Evolutionary conservation across 306 rosid genomes (phyloP), one percentile per base, ranked within the genome.

Genomic region (Dalbergia oliveri): DNA sequence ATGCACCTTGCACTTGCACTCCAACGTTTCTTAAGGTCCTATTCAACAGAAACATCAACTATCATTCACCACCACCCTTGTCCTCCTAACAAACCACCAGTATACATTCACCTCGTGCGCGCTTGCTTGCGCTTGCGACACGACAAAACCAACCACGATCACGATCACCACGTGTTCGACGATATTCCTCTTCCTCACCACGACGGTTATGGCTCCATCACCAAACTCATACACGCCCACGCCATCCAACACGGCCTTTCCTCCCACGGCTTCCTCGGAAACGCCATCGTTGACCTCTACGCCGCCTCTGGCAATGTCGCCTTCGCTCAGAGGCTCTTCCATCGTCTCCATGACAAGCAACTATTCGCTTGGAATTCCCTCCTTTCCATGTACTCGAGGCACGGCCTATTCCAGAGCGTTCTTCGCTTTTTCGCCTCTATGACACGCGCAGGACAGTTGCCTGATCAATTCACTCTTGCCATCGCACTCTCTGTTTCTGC

Each of bases 351-450:
- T 69, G 61, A 70, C n/a, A 84, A 79, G 75, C 90, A 83, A n/a
- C 87, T 91, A 35, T 84, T 76, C 77, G 84, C 88, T 60, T 88
- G 91, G 87, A 91, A 93, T 81, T 91, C 97, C 5, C 57, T 94
- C 61, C 78, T 94, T 64, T 89, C 88, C 33, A 70, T 84, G 85
- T 84, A 88, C 84, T 90, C 89, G 0, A 77, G 67, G 67, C 85
- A 54, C 34, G 89, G 88, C 4, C 77, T 82, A 12, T 53, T 63
- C 47, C 76, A 78, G 3, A 79, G 11, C 53, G 87, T 84, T 58
- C 57, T 86, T 21, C 62, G 76, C 43, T 88, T 84, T 73, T 89
- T 85, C 81, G 81, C 76, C 23, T 80, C 66, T 13, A 43, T 89
- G 70, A 69, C 60, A 66, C 83, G 73, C 44, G 65, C 56, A 34